A percentile compares a stretch with the other conserved stretches of the same genome.
Conservation (phyloP, 2,329 filamentous ascomycete genomes). For the Cercospora beticola region DNA sequence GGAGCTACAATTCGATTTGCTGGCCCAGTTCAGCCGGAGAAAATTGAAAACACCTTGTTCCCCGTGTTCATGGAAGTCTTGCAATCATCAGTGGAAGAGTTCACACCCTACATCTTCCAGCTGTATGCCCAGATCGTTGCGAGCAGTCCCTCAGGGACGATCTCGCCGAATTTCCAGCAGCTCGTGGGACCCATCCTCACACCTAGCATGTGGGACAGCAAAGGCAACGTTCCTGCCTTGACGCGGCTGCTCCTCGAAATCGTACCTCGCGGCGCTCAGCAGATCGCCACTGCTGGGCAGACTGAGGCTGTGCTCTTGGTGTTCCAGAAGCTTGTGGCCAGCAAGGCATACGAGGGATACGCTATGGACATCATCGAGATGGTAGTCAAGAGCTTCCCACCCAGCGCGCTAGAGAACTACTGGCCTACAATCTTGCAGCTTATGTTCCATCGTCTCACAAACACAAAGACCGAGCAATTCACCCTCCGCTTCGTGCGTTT, state of each 20-base stretch:
- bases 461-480: constrained; percentile 77
- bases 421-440: constrained; percentile 78
- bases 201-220: constrained; percentile 84
- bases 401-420: constrained; percentile 72
- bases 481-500: constrained; percentile 87
- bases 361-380: constrained; percentile 89
- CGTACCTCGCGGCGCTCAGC: constrained; percentile 70
- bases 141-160: constrained; percentile 72
- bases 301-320: constrained; percentile 88
- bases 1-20: constrained; percentile 82
- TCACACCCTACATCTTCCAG: constrained; percentile 95
- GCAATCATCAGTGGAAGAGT: constrained; percentile 82
- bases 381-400: constrained; percentile 69
- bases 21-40: constrained; percentile 65
- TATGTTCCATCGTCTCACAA: constrained; percentile 70
- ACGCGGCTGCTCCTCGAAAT: constrained; percentile 81
- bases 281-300: constrained; percentile 76
- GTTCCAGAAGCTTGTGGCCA: constrained; percentile 83
- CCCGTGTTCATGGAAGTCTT: constrained; percentile 78
- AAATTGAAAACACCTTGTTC: constrained; percentile 79
- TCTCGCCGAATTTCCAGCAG: constrained; percentile 77
- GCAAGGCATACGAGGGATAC: constrained; percentile 79
- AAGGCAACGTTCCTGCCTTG: constrained; percentile 89
- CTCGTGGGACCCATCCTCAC: constrained; percentile 76
- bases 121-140: constrained; percentile 89